Percentiles rank a stretch among this genome's conserved stretches.
Evolutionary conservation across 2,329 filamentous ascomycete species (phyloP).

Genomic region (Ilyonectria sp.): DNA sequence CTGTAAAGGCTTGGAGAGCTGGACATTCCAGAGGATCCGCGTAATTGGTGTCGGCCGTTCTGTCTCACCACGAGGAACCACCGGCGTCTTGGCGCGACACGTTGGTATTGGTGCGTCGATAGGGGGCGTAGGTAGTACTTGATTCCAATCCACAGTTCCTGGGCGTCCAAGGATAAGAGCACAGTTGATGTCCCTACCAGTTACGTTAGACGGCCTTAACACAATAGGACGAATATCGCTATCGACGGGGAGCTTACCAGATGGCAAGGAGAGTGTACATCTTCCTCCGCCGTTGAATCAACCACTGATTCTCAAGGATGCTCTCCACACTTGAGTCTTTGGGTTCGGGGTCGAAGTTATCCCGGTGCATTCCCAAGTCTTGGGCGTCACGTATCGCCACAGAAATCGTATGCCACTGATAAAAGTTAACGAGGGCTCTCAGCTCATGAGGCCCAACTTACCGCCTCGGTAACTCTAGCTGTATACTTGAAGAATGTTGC

Average conservation of each 20-base stretch:
- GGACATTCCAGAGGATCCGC: slow-evolving; percentile 65
- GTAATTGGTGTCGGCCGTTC: slow-evolving; percentile 73
- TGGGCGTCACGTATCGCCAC: slow-evolving; percentile 73
- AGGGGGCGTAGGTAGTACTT: slow-evolving; percentile 64
- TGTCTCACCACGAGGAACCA: slow-evolving; percentile 62
- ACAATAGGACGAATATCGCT: background rate
- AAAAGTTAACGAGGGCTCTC: background rate
- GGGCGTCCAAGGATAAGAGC: slow-evolving; percentile 68
- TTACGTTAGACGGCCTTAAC: background rate
- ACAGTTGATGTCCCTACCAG: slow-evolving; percentile 68
- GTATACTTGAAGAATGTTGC: slow-evolving; percentile 72
- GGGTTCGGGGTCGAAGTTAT: slow-evolving; percentile 66
- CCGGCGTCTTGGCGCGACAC: slow-evolving; percentile 63
- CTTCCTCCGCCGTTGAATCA: slow-evolving; percentile 68
- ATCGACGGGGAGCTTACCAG: slow-evolving; percentile 46
- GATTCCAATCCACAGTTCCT: slow-evolving; percentile 67
- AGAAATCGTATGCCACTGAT: slow-evolving; percentile 69
- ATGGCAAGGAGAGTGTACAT: slow-evolving; percentile 69
- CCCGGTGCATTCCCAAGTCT: slow-evolving; percentile 72
- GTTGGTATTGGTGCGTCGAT: slow-evolving; percentile 67
- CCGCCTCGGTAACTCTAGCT: slow-evolving; percentile 71
- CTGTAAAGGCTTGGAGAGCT: slow-evolving; percentile 64
- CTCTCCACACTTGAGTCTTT: slow-evolving; percentile 62
- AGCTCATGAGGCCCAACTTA: slow-evolving; percentile 42
- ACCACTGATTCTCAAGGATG: slow-evolving; percentile 71